Percentiles rank a stretch among this genome's conserved stretches.
Conservation (phyloP, 1,284 basidiomycete genomes). For the Leccinum solheimii region DNA sequence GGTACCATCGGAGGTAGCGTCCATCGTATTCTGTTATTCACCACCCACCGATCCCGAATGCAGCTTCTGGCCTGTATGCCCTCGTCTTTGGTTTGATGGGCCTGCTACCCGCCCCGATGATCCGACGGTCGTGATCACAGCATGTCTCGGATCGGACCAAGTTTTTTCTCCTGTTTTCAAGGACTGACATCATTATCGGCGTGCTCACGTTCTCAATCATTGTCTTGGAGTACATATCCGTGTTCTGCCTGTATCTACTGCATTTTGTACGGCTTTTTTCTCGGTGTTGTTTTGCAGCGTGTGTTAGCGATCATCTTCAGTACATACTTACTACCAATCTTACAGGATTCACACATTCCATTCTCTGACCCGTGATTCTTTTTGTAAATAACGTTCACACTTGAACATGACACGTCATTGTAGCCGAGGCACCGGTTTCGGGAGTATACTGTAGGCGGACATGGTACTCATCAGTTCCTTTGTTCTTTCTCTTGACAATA, state of each 20-base stretch:
- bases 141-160: not conserved
- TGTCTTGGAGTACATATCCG: slow-evolving; percentile 14
- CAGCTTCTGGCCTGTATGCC: slow-evolving; percentile 67
- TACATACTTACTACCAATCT: not conserved
- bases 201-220: not conserved
- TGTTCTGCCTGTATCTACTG: slow-evolving; percentile 19
- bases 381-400: not conserved
- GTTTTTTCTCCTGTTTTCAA: not conserved
- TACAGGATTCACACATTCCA: not conserved
- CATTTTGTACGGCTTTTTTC: slow-evolving; percentile 14
- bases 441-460: not conserved
- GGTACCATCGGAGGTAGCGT: slow-evolving; percentile 62
- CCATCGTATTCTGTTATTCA: not conserved
- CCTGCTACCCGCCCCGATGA: slow-evolving; percentile 61
- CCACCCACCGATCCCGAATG: slow-evolving; percentile 5
- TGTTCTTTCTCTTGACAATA: not conserved
- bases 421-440: not conserved
- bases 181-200: slow-evolving; percentile 1
- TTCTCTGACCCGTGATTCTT: not conserved
- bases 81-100: slow-evolving; percentile 70
- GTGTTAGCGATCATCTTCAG: not conserved
- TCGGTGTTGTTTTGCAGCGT: slow-evolving; percentile 2
- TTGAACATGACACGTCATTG: not conserved
- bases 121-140: slow-evolving; percentile 36
- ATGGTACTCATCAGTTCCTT: not conserved